These are phyloP conservation scores for Paramyrothecium sp. DNA, from an alignment of 2,329 filamentous ascomycete genomes.

Conservation along the genomic window DNA sequence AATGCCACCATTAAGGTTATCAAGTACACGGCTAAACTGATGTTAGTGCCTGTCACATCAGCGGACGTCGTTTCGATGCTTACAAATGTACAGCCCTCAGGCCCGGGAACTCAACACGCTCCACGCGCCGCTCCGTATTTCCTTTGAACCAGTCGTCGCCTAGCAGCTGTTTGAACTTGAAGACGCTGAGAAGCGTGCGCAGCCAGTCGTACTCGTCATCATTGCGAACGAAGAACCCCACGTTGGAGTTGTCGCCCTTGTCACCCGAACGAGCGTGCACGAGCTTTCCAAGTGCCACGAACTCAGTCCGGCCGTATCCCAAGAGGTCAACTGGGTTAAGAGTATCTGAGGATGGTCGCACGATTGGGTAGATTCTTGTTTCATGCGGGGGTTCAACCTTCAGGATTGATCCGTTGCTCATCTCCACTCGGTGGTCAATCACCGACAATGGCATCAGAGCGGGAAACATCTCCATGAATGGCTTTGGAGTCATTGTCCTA, in stretches of 20 bases:
- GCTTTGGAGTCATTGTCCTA: conserved; percentile 38
- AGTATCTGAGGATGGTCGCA: conserved; percentile 24
- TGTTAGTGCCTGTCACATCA: conserved; percentile 5
- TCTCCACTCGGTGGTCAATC: conserved; percentile 25
- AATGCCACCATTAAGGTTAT: conserved; percentile 43
- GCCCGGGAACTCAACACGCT: conserved; percentile 43
- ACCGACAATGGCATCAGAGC: conserved; percentile 24
- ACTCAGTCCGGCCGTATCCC: conserved; percentile 22
- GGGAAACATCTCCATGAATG: conserved; percentile 43
- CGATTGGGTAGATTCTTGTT: conserved; percentile 18
- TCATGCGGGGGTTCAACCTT: conserved; percentile 14
- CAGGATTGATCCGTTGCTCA: conserved; percentile 16
- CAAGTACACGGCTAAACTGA: conserved; percentile 30
- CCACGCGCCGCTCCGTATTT: conserved; percentile 29
- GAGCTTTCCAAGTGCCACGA: conserved; percentile 25
- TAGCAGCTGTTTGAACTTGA: conserved; percentile 33
- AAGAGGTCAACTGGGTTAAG: conserved; percentile 17
- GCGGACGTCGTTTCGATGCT: conserved; percentile 2
- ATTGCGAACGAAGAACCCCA: conserved; percentile 43
- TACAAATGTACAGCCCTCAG: conserved; percentile 25
- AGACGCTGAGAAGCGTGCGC: conserved; percentile 35
- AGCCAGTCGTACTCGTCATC: conserved; percentile 45
- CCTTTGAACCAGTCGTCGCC: conserved; percentile 33
- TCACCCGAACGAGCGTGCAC: conserved; percentile 34
- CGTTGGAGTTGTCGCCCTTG: conserved; percentile 42